Conservation (phyloP, 345 rosid species). For the Carallia pectinifolia region DNA sequence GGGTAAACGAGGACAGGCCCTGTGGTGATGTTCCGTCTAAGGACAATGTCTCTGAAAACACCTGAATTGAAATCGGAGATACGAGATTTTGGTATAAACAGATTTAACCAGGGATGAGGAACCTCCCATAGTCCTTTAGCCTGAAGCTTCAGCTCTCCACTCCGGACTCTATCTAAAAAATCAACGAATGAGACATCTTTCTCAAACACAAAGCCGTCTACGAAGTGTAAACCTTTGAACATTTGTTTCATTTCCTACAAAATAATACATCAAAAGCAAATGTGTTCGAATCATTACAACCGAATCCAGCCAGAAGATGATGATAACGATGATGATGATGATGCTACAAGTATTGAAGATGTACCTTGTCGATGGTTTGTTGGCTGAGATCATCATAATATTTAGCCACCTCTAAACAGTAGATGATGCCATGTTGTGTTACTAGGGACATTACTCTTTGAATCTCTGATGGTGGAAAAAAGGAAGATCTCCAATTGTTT, state of each 20-base stretch:
- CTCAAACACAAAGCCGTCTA: slow-evolving; percentile 23
- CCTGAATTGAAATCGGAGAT: slow-evolving; percentile 61
- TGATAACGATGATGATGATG: not conserved
- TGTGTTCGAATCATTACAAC: not conserved
- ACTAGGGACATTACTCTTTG: slow-evolving; percentile 52
- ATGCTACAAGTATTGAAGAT: not conserved
- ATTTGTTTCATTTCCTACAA: slow-evolving; percentile 40
- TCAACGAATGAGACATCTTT: slow-evolving; percentile 40
- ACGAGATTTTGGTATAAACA: slow-evolving; percentile 71
- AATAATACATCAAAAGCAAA: not conserved
- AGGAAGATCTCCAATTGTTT: slow-evolving; percentile 64
- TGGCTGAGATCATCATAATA: slow-evolving; percentile 50
- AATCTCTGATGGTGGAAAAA: slow-evolving; percentile 53
- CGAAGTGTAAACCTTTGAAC: slow-evolving; percentile 21
- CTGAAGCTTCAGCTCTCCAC: slow-evolving; percentile 61
- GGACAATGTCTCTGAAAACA: slow-evolving; percentile 63
- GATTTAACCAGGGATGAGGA: slow-evolving; percentile 96
- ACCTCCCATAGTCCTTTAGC: slow-evolving; percentile 81
- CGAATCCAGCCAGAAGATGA: not conserved
- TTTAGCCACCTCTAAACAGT: slow-evolving; percentile 71
- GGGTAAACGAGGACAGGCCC: slow-evolving; percentile 79
- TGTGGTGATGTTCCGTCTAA: slow-evolving; percentile 56
- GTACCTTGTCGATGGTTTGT: slow-evolving; percentile 42
- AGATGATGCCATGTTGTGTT: slow-evolving; percentile 50
- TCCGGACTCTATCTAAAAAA: slow-evolving; percentile 73